Percentiles rank a stretch among this genome's conserved stretches.
Conservation (phyloP, 2,329 filamentous ascomycete species). For the Rosellinia necatrix region DNA sequence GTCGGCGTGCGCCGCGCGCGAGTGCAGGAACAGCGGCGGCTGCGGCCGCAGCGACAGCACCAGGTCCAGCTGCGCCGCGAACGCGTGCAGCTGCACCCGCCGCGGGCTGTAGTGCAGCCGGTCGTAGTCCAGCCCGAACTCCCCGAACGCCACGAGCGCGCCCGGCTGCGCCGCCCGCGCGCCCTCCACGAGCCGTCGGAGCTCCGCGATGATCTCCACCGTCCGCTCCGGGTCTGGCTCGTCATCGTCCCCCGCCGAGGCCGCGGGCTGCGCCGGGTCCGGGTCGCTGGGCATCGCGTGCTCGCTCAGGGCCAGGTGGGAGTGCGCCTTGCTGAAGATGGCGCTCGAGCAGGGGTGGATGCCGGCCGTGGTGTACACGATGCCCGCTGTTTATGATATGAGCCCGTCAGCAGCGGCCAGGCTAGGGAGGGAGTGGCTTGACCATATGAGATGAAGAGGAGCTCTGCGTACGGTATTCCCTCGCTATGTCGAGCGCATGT, state of each 20-base stretch:
- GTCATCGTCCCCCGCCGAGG: slow-evolving; percentile 54
- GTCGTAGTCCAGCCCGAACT: slow-evolving; percentile 97
- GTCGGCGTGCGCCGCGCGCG: slow-evolving; percentile 81
- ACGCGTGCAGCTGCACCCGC: slow-evolving; percentile 81
- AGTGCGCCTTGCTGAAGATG: slow-evolving; percentile 67
- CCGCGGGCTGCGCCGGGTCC: slow-evolving; percentile 52
- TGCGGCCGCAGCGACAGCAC: slow-evolving; percentile 71
- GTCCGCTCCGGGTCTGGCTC: slow-evolving; percentile 52
- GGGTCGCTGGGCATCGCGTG: slow-evolving; percentile 60
- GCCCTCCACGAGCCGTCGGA: slow-evolving; percentile 67
- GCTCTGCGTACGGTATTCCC: slow-evolving; percentile 68
- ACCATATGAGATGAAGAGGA: not conserved
- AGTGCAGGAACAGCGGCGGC: slow-evolving; percentile 90
- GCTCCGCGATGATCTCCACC: slow-evolving; percentile 56
- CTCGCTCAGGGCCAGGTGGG: slow-evolving; percentile 48
- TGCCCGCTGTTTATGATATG: slow-evolving; percentile 63
- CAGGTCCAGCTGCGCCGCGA: slow-evolving; percentile 79
- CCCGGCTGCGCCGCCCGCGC: slow-evolving; percentile 50
- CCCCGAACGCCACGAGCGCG: slow-evolving; percentile 80
- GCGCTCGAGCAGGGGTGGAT: slow-evolving; percentile 90
- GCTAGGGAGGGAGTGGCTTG: not conserved
- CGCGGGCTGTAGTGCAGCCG: slow-evolving; percentile 81
- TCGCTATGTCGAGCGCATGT: slow-evolving; percentile 74
- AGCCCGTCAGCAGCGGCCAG: slow-evolving; percentile 10
- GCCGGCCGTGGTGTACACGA: slow-evolving; percentile 87